These are phyloP conservation scores for Blastocystis sp. DNA, from an alignment of 352 stramenopile genomes.

Conservation along the genomic window DNA sequence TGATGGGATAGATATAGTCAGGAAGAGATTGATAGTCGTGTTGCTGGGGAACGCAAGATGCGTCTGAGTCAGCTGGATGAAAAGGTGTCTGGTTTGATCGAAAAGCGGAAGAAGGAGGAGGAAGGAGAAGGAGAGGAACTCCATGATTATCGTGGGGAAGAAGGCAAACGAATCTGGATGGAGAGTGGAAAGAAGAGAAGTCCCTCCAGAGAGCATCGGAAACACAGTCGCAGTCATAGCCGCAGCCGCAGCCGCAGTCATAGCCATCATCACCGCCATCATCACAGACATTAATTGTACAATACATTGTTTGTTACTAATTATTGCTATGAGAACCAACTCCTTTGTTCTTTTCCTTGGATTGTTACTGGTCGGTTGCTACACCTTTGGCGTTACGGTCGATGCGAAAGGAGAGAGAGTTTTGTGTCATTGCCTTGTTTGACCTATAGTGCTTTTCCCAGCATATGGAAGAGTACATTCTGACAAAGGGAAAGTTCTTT, in stretches of 20 bases:
- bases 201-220: not conserved
- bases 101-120: slow-evolving; percentile 27
- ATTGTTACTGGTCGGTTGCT: not conserved
- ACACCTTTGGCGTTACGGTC: slow-evolving; percentile 23
- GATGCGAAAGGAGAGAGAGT: not conserved
- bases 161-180: slow-evolving; percentile 48
- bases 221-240: slow-evolving; percentile 28
- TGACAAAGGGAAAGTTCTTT: slow-evolving; percentile 50
- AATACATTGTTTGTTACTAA: slow-evolving; percentile 14
- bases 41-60: not conserved
- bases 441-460: slow-evolving; percentile 46
- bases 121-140: slow-evolving; percentile 39
- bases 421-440: not conserved
- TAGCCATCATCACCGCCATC: not conserved
- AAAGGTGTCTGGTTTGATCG: not conserved
- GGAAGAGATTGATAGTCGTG: slow-evolving; percentile 46
- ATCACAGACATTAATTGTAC: slow-evolving; percentile 19
- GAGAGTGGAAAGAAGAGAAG: slow-evolving; percentile 12
- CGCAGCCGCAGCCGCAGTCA: not conserved
- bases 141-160: slow-evolving; percentile 42
- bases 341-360: not conserved
- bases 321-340: not conserved
- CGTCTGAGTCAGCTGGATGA: not conserved
- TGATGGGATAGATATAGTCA: not conserved
- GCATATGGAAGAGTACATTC: slow-evolving; percentile 37